These are phyloP conservation scores for Dryas integrifolia DNA, from an alignment of 331 rosid species.

Conservation along the genomic window DNA sequence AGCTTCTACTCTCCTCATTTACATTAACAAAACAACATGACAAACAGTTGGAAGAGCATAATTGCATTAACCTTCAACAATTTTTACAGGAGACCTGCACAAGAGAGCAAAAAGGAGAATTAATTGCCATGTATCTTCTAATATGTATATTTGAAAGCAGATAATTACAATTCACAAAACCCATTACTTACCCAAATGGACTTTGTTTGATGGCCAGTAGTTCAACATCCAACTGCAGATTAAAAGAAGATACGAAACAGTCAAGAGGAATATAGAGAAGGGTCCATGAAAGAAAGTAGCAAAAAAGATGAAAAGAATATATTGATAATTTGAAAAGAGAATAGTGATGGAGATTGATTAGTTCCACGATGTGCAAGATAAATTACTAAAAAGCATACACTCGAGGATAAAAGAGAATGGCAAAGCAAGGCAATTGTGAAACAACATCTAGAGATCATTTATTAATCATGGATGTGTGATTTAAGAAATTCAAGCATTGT, in stretches of 20 bases:
- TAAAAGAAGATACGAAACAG: slow-evolving; percentile 23
- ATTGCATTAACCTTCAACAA: slow-evolving; percentile 67
- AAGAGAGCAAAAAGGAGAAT: slow-evolving; percentile 29
- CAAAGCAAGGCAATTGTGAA: neutral
- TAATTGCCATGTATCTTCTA: slow-evolving; percentile 10
- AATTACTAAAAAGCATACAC: neutral
- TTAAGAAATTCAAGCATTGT: neutral
- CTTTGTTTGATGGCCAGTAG: slow-evolving; percentile 84
- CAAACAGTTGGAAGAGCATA: slow-evolving; percentile 17
- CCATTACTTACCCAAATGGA: slow-evolving; percentile 80
- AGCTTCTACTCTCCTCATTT: slow-evolving; percentile 3
- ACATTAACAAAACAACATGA: slow-evolving; percentile 1
- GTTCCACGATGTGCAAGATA: slow-evolving; percentile 1
- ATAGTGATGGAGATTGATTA: neutral
- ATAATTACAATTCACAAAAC: neutral
- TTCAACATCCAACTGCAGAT: slow-evolving; percentile 77
- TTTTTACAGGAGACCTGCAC: slow-evolving; percentile 75
- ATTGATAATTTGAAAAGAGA: slow-evolving; percentile 5
- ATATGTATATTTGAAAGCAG: neutral
- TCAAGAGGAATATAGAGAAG: slow-evolving; percentile 24
- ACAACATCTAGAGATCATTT: neutral
- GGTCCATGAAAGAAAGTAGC: slow-evolving; percentile 14
- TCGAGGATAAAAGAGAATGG: neutral
- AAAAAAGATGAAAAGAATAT: slow-evolving; percentile 5
- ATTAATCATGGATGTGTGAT: neutral